These are phyloP conservation scores for Phytophthora ohioensis DNA, from an alignment of 352 stramenopile genomes.

Conservation along the genomic window DNA sequence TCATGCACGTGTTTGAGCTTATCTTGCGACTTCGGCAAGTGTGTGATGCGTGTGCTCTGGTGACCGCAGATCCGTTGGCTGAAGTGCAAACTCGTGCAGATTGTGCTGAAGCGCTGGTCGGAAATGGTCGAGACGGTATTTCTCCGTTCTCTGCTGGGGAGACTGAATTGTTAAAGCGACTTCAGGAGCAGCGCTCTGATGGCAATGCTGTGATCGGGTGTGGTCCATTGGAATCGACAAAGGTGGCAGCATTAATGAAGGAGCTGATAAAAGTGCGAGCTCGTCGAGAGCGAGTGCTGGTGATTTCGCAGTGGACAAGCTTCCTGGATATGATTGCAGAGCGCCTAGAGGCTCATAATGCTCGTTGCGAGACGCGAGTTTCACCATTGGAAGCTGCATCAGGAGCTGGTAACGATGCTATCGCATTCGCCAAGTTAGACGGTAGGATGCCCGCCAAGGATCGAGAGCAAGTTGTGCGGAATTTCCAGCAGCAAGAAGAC, in stretches of 20 bases:
- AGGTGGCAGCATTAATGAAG: constrained; percentile 62
- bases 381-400: constrained; percentile 25
- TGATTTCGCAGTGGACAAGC: constrained; percentile 91
- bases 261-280: constrained; percentile 59
- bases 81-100: constrained; percentile 51
- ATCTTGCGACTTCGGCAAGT: constrained; percentile 88
- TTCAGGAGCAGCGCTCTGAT: constrained; percentile 28
- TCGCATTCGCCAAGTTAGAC: constrained; percentile 67
- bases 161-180: constrained; percentile 43
- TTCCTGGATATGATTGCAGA: constrained; percentile 84
- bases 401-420: constrained; percentile 17
- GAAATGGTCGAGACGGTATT: constrained; percentile 31
- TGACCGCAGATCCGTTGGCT: constrained; percentile 57
- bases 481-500: constrained; percentile 61
- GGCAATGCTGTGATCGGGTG: constrained; percentile 11
- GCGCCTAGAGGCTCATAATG: constrained; percentile 50
- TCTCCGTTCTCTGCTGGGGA: constrained; percentile 44
- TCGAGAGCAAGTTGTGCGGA: constrained; percentile 68
- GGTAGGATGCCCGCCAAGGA: constrained; percentile 68
- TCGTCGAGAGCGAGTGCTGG: constrained; percentile 65
- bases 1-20: constrained; percentile 92
- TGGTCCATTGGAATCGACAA: constrained; percentile 59
- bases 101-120: constrained; percentile 24
- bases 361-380: constrained; percentile 27
- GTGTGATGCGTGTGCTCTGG: constrained; percentile 74